Base-by-base conservation (phyloP, 768 basidiomycete genomes). In the Amanita polypyramis region DNA sequence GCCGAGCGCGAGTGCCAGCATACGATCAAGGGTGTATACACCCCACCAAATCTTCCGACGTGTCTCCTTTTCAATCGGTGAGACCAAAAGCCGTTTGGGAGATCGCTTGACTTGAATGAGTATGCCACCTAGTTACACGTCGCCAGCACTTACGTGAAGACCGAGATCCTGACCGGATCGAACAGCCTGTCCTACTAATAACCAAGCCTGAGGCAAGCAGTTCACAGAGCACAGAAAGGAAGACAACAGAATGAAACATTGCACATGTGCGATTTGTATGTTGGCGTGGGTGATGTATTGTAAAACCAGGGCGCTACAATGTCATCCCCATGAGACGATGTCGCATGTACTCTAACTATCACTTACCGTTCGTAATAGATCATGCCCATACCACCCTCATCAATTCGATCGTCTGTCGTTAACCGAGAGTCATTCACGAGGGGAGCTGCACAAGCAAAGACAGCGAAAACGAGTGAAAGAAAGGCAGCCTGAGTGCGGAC, bases 21-120 rank as follows among this genome's bases (percentile, higher is more conserved):
- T 92, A 43, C 90, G 82, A 62, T 88, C 92, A 43, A 95, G 70
- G 20, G 81, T 82, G 58, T 95, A 95, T 21, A 93, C 87, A 36
- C 85, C 81, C 89, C 92, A 94, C 92, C 92, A 94, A 43, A 93
- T 83, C 66, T 93, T 91, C 52, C 84, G 73, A 25, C 90, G 79
- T 0, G 88, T 87, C 64, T 94, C 89, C 64, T 91, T 94, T 63
- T 94, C 88, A 34, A 87, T 76, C 32, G 82, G 69, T 15, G 79
- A 67, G 30, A 92, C 70, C 14, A 70, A 59, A 39, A 93, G 72
- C 38, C 87, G 77, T 43, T 83, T 78, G 3, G 89, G 85, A 2
- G 90, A 90, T 49, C 92, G 85, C 90, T 93, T 55, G 33, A 38
- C 39, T 14, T 35, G 37, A 43, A 43, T 29, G 42, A 55, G 51